Evolutionary conservation across 1,284 basidiomycete genomes (phyloP).

Genomic region (Kwoniella shivajii): DNA sequence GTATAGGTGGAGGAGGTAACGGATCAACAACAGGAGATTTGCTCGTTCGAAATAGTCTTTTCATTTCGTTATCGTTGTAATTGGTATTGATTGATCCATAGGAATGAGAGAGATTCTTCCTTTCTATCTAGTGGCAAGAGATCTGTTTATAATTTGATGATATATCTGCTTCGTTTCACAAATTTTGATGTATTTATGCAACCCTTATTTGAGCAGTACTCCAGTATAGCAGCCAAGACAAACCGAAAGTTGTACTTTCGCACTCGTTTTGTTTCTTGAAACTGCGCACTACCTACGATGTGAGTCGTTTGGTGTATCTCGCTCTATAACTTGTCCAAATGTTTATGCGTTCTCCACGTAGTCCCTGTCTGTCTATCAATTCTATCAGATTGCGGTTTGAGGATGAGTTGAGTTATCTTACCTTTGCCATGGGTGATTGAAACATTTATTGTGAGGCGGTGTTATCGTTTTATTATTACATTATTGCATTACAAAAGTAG

Average conservation of each 20-base stretch:
- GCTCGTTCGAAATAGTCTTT: slow-evolving; percentile 20
- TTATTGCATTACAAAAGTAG: neutral
- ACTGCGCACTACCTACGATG: neutral
- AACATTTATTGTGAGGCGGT: neutral
- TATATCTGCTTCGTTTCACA: no score
- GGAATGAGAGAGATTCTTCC: neutral
- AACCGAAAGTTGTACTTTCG: no score
- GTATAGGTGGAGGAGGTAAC: slow-evolving; percentile 10
- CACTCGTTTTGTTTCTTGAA: no score
- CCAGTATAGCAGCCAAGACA: no score
- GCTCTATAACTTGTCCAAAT: neutral
- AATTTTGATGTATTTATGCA: no score
- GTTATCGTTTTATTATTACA: neutral
- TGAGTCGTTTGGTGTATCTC: neutral
- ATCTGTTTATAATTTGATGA: no score
- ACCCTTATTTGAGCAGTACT: no score
- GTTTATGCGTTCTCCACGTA: no score
- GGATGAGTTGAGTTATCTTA: neutral
- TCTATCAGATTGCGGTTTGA: no score
- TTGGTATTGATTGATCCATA: neutral
- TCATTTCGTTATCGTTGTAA: no score
- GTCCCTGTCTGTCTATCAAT: neutral
- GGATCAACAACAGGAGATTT: slow-evolving; percentile 21
- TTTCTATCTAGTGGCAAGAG: no score
- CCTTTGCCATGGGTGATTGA: neutral